Evolutionary conservation across 768 basidiomycete species (phyloP), one percentile per base, ranked within the genome.

Genomic region (Boletus pseudo-olivaceus): DNA sequence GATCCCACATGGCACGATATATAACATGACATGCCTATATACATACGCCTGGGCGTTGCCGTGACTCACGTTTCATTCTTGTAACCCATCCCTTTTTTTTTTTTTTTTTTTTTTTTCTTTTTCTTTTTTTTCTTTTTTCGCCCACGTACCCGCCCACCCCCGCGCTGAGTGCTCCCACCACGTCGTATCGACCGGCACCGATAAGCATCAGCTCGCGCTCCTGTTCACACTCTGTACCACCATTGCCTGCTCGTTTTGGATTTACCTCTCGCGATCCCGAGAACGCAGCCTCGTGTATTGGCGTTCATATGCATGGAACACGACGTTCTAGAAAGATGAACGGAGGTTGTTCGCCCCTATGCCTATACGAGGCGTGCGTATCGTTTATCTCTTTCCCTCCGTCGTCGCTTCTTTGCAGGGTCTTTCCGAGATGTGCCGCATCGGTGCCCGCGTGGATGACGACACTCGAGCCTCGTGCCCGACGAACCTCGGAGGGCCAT

Each of bases 381-480:
- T 51, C 50, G 2, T 45, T 32, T 45, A 45, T 47, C 48, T 26
- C 49, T 33, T 41, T 54, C 51, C 51, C 40, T 42, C 40, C 39
- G n/a, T 41, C 20, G 9, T 12, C 26, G 26, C 54, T 54, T 37
- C 35, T 55, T 17, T 20, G 12, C 55, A 56, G 55, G 55, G 55
- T 49, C 55, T 17, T 38, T 7, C 44, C 38, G 34, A 14, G 29
- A 41, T 35, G 55, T 40, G 20, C 32, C 26, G 15, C 12, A 14
- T 14, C 44, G 19, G 19, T 34, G 19, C 15, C 14, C 20, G 15
- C 23, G 46, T 11, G 32, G 33, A 50, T 52, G 11, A 51, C 51
- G 49, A 51, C n/a, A 37, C 19, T 15, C 34, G 34, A 23, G 51
- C 51, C 51, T 54, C 53, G 53, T 54, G 53, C 11, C 53, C 51